Percentiles rank a stretch among this genome's conserved stretches.
Conservation (phyloP, 495 filamentous ascomycete species). For the Jackrogersella minutella region DNA sequence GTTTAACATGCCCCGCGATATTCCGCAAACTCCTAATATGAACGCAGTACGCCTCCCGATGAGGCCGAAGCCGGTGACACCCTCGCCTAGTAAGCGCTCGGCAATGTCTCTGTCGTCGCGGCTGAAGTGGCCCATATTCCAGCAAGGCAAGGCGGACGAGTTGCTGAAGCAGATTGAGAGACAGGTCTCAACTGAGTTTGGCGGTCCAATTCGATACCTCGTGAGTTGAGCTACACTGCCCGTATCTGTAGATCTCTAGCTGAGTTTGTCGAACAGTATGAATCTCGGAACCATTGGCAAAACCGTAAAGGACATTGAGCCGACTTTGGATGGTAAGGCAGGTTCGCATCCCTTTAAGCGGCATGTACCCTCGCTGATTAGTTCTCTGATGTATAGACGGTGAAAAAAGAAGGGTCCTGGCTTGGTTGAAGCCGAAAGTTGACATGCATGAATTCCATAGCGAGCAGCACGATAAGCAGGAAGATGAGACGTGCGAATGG, state of each 20-base stretch:
- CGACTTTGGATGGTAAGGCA: conserved; percentile 23
- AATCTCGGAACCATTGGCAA: conserved; percentile 13
- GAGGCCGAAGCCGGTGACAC: background rate
- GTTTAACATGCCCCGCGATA: background rate
- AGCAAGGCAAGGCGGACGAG: conserved; percentile 24
- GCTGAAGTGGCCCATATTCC: conserved; percentile 21
- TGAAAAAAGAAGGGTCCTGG: conserved; percentile 19
- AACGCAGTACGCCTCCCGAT: background rate
- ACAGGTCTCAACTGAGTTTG: conserved; percentile 16
- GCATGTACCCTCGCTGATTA: background rate
- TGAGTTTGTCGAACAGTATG: conserved; percentile 20
- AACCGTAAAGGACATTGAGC: conserved; percentile 21
- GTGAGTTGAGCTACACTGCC: conserved; percentile 14
- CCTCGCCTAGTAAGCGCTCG: background rate
- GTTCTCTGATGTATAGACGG: background rate
- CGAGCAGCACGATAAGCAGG: conserved; percentile 32
- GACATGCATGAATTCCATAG: conserved; percentile 36
- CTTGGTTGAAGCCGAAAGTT: conserved; percentile 27
- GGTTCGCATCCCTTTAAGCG: background rate
- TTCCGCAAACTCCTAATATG: background rate
- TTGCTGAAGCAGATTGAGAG: conserved; percentile 19
- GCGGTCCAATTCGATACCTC: conserved; percentile 12
- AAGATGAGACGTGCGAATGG: conserved; percentile 40
- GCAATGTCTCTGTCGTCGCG: background rate
- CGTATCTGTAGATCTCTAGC: background rate